phyloP scores from a whole-genome alignment of 305 asterid genomes.

The Fraxinus velutina region DNA sequence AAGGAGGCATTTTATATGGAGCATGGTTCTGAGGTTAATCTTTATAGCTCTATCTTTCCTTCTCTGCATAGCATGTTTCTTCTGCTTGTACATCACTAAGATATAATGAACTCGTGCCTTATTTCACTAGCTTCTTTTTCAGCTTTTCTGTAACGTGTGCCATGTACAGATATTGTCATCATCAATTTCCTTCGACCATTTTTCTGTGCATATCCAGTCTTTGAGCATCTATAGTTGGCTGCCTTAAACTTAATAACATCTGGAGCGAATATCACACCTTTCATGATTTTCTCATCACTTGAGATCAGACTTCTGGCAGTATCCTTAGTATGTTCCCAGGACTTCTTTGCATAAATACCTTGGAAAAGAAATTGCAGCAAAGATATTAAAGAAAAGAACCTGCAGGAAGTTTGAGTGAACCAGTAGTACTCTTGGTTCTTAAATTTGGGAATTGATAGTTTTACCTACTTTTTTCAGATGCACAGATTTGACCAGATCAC shows the following conservation, averaged over 20 bases:
- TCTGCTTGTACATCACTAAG: neutral
- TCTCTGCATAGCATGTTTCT: slow-evolving; percentile 10
- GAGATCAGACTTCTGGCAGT: neutral
- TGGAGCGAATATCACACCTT: neutral
- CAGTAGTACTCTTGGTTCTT: neutral
- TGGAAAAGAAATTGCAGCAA: neutral
- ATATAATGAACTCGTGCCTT: neutral
- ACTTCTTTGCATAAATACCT: neutral
- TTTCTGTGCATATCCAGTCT: neutral
- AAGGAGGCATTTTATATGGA: slow-evolving; percentile 83
- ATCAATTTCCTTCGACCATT: neutral
- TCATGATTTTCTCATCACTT: neutral
- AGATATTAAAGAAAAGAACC: neutral
- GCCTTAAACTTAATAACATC: neutral
- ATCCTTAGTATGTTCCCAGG: neutral
- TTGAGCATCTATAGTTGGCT: slow-evolving; percentile 1
- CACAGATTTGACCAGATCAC: slow-evolving; percentile 4
- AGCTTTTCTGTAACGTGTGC: neutral
- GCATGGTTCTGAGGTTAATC: slow-evolving; percentile 74
- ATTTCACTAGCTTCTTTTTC: neutral
- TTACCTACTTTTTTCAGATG: neutral
- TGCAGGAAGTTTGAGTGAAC: neutral
- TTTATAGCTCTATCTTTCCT: slow-evolving; percentile 15
- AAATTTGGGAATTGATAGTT: neutral
- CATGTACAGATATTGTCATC: neutral